These are phyloP conservation scores for Fusarium citri DNA, from an alignment of 2,329 filamentous ascomycete genomes.

Conservation along the genomic window DNA sequence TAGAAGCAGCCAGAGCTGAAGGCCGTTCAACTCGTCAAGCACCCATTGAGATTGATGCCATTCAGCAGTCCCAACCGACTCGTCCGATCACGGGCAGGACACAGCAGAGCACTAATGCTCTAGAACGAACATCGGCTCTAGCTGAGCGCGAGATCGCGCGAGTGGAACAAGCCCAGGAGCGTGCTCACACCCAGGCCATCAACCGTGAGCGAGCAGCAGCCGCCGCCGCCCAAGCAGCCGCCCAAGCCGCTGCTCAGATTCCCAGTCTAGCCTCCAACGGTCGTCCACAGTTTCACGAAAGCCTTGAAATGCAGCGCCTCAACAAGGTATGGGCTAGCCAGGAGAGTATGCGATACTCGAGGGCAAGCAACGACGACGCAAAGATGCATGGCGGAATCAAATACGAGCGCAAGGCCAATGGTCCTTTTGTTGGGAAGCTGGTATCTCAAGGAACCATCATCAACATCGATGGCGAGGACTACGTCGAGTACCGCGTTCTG, in stretches of 20 bases:
- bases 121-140: constrained; percentile 62
- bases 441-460: constrained; percentile 71
- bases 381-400: constrained; percentile 70
- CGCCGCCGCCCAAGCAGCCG: constrained; percentile 50
- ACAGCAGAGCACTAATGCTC: constrained; percentile 45
- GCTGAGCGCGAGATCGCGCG: constrained; percentile 65
- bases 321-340: constrained; percentile 68
- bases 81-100: constrained; percentile 36
- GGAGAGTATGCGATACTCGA: constrained; percentile 58
- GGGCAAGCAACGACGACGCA: constrained; percentile 60
- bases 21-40: constrained; percentile 47
- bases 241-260: constrained; percentile 47
- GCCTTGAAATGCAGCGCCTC: constrained; percentile 62
- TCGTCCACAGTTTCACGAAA: constrained; percentile 57
- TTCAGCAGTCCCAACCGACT: constrained; percentile 31
- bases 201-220: constrained; percentile 54
- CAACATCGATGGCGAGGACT: constrained; percentile 74
- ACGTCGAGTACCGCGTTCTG: constrained; percentile 73
- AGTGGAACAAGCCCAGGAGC: constrained; percentile 63
- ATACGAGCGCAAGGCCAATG: constrained; percentile 70
- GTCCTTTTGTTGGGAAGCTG: constrained; percentile 72
- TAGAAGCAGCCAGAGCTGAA: constrained; percentile 46
- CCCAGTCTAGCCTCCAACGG: constrained; percentile 43
- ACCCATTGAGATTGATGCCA: constrained; percentile 36
- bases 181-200: constrained; percentile 61